These are phyloP conservation scores for Scalesia atractyloides DNA, from an alignment of 129 eudicot species.

Conservation along the genomic window DNA sequence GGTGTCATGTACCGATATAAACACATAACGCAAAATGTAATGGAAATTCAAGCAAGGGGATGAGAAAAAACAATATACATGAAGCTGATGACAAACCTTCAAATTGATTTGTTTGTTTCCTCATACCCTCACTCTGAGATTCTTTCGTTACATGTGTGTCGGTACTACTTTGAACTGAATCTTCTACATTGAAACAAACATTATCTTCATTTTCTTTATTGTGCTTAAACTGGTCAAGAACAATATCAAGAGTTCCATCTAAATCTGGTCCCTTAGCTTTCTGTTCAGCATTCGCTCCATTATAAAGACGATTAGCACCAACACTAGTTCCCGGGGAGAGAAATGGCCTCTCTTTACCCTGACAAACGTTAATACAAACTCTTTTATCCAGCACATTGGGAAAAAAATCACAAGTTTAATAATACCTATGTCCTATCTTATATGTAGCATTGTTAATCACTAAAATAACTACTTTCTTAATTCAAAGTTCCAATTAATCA, in stretches of 20 bases:
- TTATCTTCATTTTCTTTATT: slow-evolving; percentile 21
- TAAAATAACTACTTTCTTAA: too few relatives aligned
- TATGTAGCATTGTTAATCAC: too few relatives aligned
- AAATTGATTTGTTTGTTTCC: slow-evolving; percentile 32
- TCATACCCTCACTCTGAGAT: slow-evolving; percentile 31
- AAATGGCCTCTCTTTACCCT: slow-evolving; percentile 62
- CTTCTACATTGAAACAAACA: slow-evolving; percentile 17
- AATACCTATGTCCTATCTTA: too few relatives aligned
- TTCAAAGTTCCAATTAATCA: slow-evolving; percentile 3
- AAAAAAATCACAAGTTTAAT: background rate
- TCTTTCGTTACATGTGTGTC: slow-evolving; percentile 20
- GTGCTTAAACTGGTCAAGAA: slow-evolving; percentile 51
- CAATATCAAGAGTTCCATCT: slow-evolving; percentile 39
- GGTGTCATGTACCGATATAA: background rate
- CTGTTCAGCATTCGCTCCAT: slow-evolving; percentile 20
- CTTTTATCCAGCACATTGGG: background rate
- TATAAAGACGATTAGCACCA: slow-evolving; percentile 15
- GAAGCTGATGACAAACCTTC: slow-evolving; percentile 40
- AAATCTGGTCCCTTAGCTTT: slow-evolving; percentile 35
- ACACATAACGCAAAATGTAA: background rate
- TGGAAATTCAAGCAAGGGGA: too few relatives aligned
- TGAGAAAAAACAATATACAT: background rate
- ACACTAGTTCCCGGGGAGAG: slow-evolving; percentile 36
- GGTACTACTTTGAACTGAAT: slow-evolving; percentile 22
- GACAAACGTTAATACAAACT: slow-evolving; percentile 19